Evolutionary conservation across 345 rosid genomes (phyloP).

Genomic region (Pistacia atlantica): DNA sequence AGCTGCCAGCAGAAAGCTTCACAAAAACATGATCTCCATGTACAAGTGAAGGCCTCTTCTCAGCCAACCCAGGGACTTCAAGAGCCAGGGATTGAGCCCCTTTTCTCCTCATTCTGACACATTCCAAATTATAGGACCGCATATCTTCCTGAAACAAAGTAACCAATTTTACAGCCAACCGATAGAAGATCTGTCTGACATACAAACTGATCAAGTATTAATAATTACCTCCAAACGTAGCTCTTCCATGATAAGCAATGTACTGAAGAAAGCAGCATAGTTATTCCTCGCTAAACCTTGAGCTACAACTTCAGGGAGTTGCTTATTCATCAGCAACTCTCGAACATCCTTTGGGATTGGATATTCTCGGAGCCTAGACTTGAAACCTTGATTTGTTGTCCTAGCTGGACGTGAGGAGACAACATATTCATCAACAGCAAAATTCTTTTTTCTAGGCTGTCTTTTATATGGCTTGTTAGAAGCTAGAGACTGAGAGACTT

Average conservation of each 20-base stretch:
- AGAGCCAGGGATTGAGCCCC: conserved; percentile 43
- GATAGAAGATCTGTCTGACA: neutral
- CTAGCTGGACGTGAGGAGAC: conserved; percentile 31
- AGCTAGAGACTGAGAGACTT: conserved; percentile 49
- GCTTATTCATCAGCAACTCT: conserved; percentile 41
- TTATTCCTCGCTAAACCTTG: conserved; percentile 35
- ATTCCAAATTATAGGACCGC: conserved; percentile 49
- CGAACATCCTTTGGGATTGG: conserved; percentile 47
- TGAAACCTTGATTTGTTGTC: neutral
- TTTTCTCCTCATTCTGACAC: conserved; percentile 44
- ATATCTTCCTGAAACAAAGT: conserved; percentile 45
- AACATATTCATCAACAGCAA: conserved; percentile 28
- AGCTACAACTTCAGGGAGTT: conserved; percentile 34
- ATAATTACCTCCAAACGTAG: conserved; percentile 52
- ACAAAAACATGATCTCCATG: conserved; percentile 52
- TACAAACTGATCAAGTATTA: conserved; percentile 7
- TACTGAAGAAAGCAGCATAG: conserved; percentile 48
- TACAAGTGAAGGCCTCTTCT: conserved; percentile 65
- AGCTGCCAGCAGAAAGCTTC: conserved; percentile 23
- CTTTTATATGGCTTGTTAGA: conserved; percentile 39
- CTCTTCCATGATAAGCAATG: conserved; percentile 55
- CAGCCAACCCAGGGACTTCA: conserved; percentile 62
- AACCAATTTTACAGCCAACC: conserved; percentile 4
- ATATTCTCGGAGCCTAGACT: conserved; percentile 36
- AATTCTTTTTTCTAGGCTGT: conserved; percentile 32